Base-by-base conservation (phyloP, 2,329 filamentous ascomycete genomes). In the Coniochaeta sp. region DNA sequence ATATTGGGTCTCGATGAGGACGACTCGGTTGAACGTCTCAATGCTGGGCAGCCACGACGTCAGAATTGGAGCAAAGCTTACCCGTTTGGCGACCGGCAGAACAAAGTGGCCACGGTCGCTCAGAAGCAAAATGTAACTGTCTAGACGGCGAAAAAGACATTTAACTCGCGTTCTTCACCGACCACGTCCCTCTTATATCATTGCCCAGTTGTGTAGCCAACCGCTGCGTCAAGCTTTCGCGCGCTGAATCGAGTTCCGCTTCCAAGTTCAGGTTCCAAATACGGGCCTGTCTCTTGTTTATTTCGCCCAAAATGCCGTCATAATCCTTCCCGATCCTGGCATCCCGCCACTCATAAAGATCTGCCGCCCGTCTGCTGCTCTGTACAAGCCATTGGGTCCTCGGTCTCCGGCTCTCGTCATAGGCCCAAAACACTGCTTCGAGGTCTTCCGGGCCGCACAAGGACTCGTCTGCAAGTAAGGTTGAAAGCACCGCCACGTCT, bases 371-470 rank as follows among this genome's bases (percentile, higher is more conserved):
- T 47, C 73, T 73, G 60, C 81, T 84, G 57, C 75, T 83, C 5
- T 73, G 70, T 0, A 84, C 80, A 0, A 84, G 68, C 67, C 75
- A 76, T 61, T 82, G 79, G 9, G 74, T 77, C 9, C 82, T 70
- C 10, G 78, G 74, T 3, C 81, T 71, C 0, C 84, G 72, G 3
- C 78, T 70, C 10, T 68, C 70, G 62, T 86, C 81, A 52, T 81
- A 86, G 0, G 76, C 77, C n/a, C 71, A 70, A 54, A 86, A 83
- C 0, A 74, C 82, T 0, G 71, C 72, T 6, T 74, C 69, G 0
- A 81, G 67, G 8, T 79, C 73, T 0, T 65, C 60, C 0, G 65
- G 61, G 0, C 62, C 69, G 0, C 63, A 60, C 2, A 78, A 71
- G 12, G 73, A 65, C 0, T 74, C 73, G 36, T 79, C 73, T 0